phyloP scores from a whole-genome alignment of 2,329 filamentous ascomycete genomes.

The Sarocladium strictum region DNA sequence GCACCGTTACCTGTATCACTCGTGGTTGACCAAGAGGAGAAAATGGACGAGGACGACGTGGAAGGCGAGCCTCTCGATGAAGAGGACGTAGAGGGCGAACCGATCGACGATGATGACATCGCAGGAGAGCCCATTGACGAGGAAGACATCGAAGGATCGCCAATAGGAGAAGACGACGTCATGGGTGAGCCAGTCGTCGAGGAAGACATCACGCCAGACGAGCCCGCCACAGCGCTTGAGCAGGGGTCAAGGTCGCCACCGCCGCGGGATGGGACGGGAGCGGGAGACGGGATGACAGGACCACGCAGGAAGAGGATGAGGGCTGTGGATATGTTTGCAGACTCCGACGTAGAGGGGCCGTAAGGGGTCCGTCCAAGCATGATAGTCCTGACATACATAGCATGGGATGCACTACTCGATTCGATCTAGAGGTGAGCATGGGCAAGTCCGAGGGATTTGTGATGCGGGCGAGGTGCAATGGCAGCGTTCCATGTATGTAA shows the following conservation, averaged over 20 bases:
- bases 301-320: constrained; percentile 55
- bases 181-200: constrained; percentile 42
- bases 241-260: constrained; percentile 6
- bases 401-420: neutral
- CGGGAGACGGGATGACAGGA: constrained; percentile 19
- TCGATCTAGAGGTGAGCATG: neutral
- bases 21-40: constrained; percentile 37
- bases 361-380: neutral
- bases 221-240: too few relatives aligned
- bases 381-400: neutral
- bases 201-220: constrained; percentile 38
- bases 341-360: constrained; percentile 49
- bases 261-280: constrained; percentile 9
- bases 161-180: constrained; percentile 40
- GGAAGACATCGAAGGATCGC: constrained; percentile 32
- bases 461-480: neutral
- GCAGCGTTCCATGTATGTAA: neutral
- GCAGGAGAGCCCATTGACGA: constrained; percentile 36
- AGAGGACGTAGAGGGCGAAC: constrained; percentile 43
- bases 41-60: constrained; percentile 28
- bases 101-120: constrained; percentile 34
- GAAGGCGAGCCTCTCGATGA: constrained; percentile 34
- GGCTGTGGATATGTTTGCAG: constrained; percentile 84
- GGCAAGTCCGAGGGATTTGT: neutral
- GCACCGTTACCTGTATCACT: constrained; percentile 12